phyloP scores from a whole-genome alignment of 1,284 basidiomycete genomes.

The Tilletia setariae region DNA sequence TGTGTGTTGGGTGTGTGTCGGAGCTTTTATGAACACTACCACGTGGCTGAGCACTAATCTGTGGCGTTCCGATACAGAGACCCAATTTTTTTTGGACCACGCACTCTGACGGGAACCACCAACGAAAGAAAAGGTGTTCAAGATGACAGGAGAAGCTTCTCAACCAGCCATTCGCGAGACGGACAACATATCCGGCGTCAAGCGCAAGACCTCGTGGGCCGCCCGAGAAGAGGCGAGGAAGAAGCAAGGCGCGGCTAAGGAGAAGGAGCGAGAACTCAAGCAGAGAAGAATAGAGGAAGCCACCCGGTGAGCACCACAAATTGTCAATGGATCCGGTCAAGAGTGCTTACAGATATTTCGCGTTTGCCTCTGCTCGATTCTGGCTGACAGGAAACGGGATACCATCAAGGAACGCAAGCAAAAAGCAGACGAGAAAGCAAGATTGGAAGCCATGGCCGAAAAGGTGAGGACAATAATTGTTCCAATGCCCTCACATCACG shows the following conservation, averaged over 20 bases:
- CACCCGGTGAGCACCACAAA: not conserved
- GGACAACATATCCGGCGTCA: slow-evolving; percentile 15
- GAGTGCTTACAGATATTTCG: not conserved
- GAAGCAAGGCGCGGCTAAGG: slow-evolving; percentile 15
- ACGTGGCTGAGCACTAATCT: no score
- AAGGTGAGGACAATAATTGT: not conserved
- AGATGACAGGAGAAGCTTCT: slow-evolving; percentile 1
- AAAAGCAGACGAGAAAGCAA: slow-evolving; percentile 15
- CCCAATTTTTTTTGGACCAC: no score
- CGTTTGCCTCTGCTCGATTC: no score
- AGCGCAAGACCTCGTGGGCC: slow-evolving; percentile 16
- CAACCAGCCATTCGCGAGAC: slow-evolving; percentile 14
- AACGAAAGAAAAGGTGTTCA: no score
- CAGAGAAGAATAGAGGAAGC: not conserved
- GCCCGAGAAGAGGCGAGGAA: not conserved
- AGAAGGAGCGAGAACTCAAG: slow-evolving; percentile 15
- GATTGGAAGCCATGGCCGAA: slow-evolving; percentile 11
- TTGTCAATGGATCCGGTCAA: not conserved
- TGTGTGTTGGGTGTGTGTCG: no score
- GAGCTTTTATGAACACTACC: no score
- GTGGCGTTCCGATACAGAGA: no score
- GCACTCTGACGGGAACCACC: no score
- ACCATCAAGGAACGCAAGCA: slow-evolving; percentile 17
- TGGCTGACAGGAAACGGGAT: slow-evolving; percentile 12
- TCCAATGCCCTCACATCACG: not conserved